phyloP scores from a whole-genome alignment of 208 protist species.

The Blechomonas ayalai region DNA sequence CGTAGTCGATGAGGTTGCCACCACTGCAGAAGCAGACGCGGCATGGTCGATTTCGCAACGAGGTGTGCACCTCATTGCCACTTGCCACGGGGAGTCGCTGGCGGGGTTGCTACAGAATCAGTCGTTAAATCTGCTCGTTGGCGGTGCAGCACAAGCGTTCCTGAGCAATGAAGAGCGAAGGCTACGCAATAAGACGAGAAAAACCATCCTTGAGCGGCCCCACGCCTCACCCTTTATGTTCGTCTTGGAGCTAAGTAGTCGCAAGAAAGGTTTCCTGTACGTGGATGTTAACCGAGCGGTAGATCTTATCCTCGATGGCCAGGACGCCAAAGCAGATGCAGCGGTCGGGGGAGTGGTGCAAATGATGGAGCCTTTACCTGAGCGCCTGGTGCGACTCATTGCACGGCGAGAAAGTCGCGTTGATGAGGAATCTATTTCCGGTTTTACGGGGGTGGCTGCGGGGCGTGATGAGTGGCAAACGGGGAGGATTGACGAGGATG shows the following conservation, averaged over 20 bases:
- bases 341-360: conserved; percentile 27
- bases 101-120: conserved; percentile 79
- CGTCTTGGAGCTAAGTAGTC: conserved; percentile 67
- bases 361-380: conserved; percentile 29
- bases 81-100: conserved; percentile 84
- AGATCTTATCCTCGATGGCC: conserved; percentile 73
- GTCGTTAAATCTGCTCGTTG: conserved; percentile 79
- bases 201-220: conserved; percentile 79
- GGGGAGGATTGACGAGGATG: conserved; percentile 10
- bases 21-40: conserved; percentile 60
- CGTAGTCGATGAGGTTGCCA: conserved; percentile 91
- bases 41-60: conserved; percentile 83
- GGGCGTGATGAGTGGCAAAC: neutral
- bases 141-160: conserved; percentile 84
- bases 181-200: conserved; percentile 72
- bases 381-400: conserved; percentile 18
- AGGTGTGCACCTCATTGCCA: conserved; percentile 83
- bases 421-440: neutral
- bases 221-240: conserved; percentile 67
- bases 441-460: neutral
- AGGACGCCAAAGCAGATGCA: conserved; percentile 35
- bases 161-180: conserved; percentile 82
- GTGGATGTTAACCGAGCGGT: conserved; percentile 80
- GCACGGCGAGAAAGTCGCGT: conserved; percentile 4
- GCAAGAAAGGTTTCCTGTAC: conserved; percentile 59